Base-by-base conservation (phyloP, 1,139 yeast genomes). In the Sugiyamaella sp. region DNA sequence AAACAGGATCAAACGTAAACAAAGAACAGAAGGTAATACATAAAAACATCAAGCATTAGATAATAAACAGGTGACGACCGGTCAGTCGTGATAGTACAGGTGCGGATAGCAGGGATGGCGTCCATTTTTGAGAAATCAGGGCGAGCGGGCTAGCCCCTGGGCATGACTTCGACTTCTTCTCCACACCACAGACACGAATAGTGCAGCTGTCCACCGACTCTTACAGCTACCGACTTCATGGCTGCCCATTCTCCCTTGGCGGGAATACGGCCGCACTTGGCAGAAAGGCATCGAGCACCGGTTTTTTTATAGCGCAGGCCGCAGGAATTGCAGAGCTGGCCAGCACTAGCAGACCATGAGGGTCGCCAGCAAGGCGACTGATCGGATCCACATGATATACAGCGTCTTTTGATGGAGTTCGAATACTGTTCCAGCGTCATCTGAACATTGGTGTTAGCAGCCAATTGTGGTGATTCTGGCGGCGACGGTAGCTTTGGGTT, bases 351-450 rank as follows among this genome's bases (percentile, higher is more conserved):
- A 2, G 95, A 84, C 99, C 99, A 93, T 5, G 96, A 86, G 1
- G 99, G 99, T 68, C 99, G 81, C 99, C 99, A 93, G 71, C 99
- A 93, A 9, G 99, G 99, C 10, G 96, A 88, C 63, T 87, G 95
- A 59, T 85, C 88, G 0, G 95, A 84, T 10, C 91, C 90, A 72
- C 99, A 93, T 3, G 97, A 89, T 29, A 93, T 85, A 69, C 99
- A 93, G 55, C 81, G 59, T 21, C 74, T 62, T 38, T 58, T 60
- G 42, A 48, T 19, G 35, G 59, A 56, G 16, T 49, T 49, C 14
- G 53, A 49, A 40, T 46, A 48, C 17, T 58, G 53, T 50, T 42
- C 53, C 9, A 51, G 54, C 29, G 56, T 39, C 51, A 44, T 49
- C 4, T 49, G 16, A 27, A 10, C 22, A 25, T 22, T 40, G 20